Evolutionary conservation across 192 early-diverging fungal species (phyloP), one percentile per base, ranked within the genome.

Genomic region (Coemansia sp.): DNA sequence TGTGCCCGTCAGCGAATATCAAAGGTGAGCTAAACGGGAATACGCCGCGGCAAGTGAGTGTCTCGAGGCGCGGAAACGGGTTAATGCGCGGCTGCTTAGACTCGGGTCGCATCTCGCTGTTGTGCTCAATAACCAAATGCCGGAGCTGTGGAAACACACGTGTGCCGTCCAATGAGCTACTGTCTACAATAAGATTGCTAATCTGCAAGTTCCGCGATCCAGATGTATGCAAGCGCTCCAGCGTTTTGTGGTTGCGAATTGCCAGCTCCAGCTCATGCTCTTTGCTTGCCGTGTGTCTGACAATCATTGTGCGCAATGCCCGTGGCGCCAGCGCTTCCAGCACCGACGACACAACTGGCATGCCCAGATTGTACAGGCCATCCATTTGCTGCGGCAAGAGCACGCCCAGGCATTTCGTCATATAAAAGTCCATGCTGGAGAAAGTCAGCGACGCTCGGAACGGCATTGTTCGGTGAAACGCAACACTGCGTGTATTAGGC

Each of bases 1-100:
- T 3, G 23, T 28, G 17, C n/a, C 52, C 28, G 3, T 12, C 28
- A 6, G 22, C 23, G n/a, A 54, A 54, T 7, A 54, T 31, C 23
- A 28, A 15, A 6, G 52, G 21, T 12, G 52, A 54, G 26, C n/a
- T 28, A 8, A 54, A 54, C n/a, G 52, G 52, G 28, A 54, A 54
- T n/a, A n/a, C 26, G 15, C 52, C 52, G 23, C 52, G 8, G 25
- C 52, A 54, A 25, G 26, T 54, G 23, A 54, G 52, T n/a, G 52
- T 31, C 14, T 54, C 4, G 2, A 54, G 52, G n/a, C 28, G 12
- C 14, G 52, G 52, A n/a, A 54, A 54, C 28, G 52, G 52, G 28
- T 54, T 54, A 6, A 14, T 15, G 22, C 26, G 52, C 12, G 52
- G 28, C 20, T 53, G 19, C 25, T 51, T 17, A 12, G 11, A 12